These are phyloP conservation scores for Colletotrichum tropicicola DNA, from an alignment of 2,329 filamentous ascomycete genomes.

Conservation along the genomic window DNA sequence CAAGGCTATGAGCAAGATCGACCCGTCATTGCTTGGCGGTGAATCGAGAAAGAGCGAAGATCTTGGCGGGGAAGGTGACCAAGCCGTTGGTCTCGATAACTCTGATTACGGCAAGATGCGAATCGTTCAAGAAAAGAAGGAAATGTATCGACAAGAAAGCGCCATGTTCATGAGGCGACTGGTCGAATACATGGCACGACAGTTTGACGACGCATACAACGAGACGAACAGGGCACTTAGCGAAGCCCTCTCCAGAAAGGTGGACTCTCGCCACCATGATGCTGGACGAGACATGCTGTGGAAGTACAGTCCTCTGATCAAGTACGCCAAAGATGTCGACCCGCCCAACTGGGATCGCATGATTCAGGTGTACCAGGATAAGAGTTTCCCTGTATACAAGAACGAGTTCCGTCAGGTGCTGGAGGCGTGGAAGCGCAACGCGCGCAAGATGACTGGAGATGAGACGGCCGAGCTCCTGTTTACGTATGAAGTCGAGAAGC, in stretches of 20 bases:
- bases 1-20: slow-evolving; percentile 93
- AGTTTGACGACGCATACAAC: slow-evolving; percentile 80
- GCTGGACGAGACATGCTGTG: slow-evolving; percentile 79
- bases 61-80: slow-evolving; percentile 52
- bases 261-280: slow-evolving; percentile 77
- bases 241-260: slow-evolving; percentile 69
- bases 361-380: slow-evolving; percentile 82
- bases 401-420: slow-evolving; percentile 83
- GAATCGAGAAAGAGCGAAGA: slow-evolving; percentile 60
- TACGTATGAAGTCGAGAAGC: slow-evolving; percentile 83
- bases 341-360: slow-evolving; percentile 81
- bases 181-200: slow-evolving; percentile 81
- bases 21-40: slow-evolving; percentile 75
- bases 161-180: slow-evolving; percentile 80
- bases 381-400: slow-evolving; percentile 80
- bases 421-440: slow-evolving; percentile 81
- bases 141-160: slow-evolving; percentile 84
- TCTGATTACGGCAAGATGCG: slow-evolving; percentile 89
- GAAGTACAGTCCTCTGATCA: slow-evolving; percentile 86
- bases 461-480: slow-evolving; percentile 84
- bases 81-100: slow-evolving; percentile 52
- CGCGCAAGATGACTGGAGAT: slow-evolving; percentile 78
- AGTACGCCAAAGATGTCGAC: slow-evolving; percentile 90
- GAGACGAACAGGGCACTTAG: slow-evolving; percentile 74
- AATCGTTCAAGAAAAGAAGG: slow-evolving; percentile 92